Evolutionary conservation across 441 rosid species (phyloP).

Genomic region (Adansonia rubrostipa): DNA sequence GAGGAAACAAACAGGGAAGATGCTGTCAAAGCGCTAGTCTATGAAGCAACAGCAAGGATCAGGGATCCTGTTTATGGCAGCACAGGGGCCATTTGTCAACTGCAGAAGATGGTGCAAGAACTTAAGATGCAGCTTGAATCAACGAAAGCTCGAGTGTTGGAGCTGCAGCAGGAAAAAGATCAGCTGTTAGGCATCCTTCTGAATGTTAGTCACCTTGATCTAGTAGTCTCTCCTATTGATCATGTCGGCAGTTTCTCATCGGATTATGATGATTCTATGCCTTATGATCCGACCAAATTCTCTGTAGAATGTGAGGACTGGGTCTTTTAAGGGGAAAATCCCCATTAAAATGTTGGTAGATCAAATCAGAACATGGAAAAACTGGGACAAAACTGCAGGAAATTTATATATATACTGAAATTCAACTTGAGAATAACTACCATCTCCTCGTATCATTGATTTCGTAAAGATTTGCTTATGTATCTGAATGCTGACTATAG

Average conservation of each 20-base stretch:
- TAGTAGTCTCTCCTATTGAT: not conserved
- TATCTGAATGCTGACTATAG: not conserved
- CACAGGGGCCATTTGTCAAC: slow-evolving; percentile 38
- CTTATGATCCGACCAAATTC: not conserved
- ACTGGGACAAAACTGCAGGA: not conserved
- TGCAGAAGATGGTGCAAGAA: slow-evolving; percentile 42
- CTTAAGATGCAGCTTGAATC: slow-evolving; percentile 37
- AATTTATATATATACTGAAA: not conserved
- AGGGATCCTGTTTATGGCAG: slow-evolving; percentile 54
- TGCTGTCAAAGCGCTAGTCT: slow-evolving; percentile 46
- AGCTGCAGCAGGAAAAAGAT: slow-evolving; percentile 36
- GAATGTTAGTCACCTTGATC: slow-evolving; percentile 21
- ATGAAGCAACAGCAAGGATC: slow-evolving; percentile 51
- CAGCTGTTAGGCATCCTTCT: slow-evolving; percentile 31
- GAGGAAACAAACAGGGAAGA: slow-evolving; percentile 47
- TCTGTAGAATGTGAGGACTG: not conserved
- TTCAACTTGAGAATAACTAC: not conserved
- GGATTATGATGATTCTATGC: slow-evolving; percentile 23
- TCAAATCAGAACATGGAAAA: not conserved
- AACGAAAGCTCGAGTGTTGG: slow-evolving; percentile 25
- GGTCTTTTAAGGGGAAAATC: not conserved
- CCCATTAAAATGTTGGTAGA: not conserved
- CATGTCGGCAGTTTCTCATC: slow-evolving; percentile 1
- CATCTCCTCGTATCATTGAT: not conserved
- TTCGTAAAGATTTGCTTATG: not conserved